phyloP scores from a whole-genome alignment of 108 stramenopile genomes.

The Chaetoceros tenuissimus region DNA sequence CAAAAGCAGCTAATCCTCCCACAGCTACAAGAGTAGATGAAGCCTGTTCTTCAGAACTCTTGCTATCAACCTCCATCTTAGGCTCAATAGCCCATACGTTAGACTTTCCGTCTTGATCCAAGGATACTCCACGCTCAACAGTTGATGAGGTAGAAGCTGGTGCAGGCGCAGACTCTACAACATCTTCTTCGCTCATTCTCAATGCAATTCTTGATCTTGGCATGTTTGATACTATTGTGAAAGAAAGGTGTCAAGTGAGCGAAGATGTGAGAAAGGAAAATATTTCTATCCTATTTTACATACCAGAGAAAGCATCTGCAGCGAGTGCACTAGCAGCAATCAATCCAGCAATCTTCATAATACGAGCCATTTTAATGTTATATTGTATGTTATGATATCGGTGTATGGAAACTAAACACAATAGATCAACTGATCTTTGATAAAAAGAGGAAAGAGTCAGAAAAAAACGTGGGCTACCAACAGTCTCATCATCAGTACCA shows the following conservation, averaged over 20 bases:
- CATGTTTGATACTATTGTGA: neutral
- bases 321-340: neutral
- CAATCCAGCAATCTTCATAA: neutral
- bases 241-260: neutral
- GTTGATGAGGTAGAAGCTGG: slow-evolving; percentile 3
- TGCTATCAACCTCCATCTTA: slow-evolving; percentile 85
- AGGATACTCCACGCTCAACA: slow-evolving; percentile 74
- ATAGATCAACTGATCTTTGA: too few species aligned
- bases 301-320: neutral
- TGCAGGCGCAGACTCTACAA: neutral
- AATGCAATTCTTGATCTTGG: neutral
- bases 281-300: too few species aligned
- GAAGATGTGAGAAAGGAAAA: neutral
- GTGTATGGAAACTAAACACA: too few species aligned
- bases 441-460: too few species aligned
- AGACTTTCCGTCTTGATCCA: slow-evolving; percentile 91
- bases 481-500: too few species aligned
- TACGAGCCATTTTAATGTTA: neutral
- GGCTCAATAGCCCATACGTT: slow-evolving; percentile 98
- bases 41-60: slow-evolving; percentile 68
- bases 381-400: too few species aligned
- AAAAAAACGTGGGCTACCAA: too few species aligned
- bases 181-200: neutral
- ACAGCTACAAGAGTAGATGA: slow-evolving; percentile 45
- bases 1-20: slow-evolving; percentile 67